These are phyloP conservation scores for Elsinoe batatas DNA, from an alignment of 2,329 filamentous ascomycete genomes.

Conservation along the genomic window DNA sequence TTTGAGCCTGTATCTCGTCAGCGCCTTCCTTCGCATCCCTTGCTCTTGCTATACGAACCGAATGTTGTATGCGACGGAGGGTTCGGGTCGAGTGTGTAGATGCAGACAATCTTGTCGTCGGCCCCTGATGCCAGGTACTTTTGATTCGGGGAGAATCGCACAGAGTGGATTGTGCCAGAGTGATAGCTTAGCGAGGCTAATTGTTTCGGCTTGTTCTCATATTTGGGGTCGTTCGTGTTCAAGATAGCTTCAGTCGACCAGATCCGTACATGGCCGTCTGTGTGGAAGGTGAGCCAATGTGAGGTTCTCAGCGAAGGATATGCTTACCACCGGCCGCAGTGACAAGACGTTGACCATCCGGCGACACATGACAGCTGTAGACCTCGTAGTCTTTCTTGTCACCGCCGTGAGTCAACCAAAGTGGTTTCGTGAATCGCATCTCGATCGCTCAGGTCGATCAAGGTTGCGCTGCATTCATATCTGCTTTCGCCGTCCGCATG, in stretches of 20 bases:
- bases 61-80: slow-evolving; percentile 69
- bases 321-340: slow-evolving; percentile 80
- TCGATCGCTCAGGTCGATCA: slow-evolving; percentile 7
- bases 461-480: not conserved
- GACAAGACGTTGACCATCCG: slow-evolving; percentile 82
- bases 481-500: not conserved
- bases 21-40: slow-evolving; percentile 9
- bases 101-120: slow-evolving; percentile 97
- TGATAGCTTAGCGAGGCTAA: slow-evolving; percentile 98
- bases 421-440: slow-evolving; percentile 71
- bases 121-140: slow-evolving; percentile 94
- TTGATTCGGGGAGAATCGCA: slow-evolving; percentile 90
- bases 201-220: slow-evolving; percentile 67
- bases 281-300: slow-evolving; percentile 4
- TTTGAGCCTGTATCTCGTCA: slow-evolving; percentile 52
- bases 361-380: slow-evolving; percentile 94
- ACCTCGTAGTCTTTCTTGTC: slow-evolving; percentile 98
- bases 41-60: slow-evolving; percentile 43
- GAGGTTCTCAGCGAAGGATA: not conserved
- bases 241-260: slow-evolving; percentile 96
- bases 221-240: slow-evolving; percentile 62
- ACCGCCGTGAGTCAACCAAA: slow-evolving; percentile 91
- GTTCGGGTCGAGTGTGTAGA: slow-evolving; percentile 81
- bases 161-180: slow-evolving; percentile 91
- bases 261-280: slow-evolving; percentile 91